Conservation (phyloP, 169 alveolate species). For the Besnoitia besnoiti region DNA sequence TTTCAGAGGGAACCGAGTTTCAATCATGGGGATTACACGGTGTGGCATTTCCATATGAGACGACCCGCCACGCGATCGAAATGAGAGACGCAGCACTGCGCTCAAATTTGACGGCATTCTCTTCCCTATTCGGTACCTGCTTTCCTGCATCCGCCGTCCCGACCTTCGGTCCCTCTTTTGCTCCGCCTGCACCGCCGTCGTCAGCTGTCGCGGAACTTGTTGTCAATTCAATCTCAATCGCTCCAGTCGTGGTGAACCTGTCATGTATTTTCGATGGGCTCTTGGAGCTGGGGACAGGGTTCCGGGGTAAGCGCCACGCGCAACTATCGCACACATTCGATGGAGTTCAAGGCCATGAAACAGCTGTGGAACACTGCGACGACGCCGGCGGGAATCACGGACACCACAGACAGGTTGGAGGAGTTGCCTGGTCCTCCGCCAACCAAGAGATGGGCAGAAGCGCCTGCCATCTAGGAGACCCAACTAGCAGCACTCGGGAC, state of each 20-base stretch:
- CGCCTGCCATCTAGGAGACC: background rate
- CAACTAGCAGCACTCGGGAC: background rate
- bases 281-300: background rate
- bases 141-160: background rate
- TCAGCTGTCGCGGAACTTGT: background rate
- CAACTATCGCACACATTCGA: too few species aligned
- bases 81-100: too few species aligned
- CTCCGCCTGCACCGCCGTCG: background rate
- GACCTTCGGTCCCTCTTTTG: background rate
- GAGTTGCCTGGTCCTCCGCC: background rate
- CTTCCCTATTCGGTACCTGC: background rate
- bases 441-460: background rate
- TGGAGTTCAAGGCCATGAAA: too few species aligned
- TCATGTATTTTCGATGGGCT: background rate
- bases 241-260: background rate
- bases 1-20: too few species aligned
- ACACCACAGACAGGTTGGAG: background rate
- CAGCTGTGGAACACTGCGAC: background rate
- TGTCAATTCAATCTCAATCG: background rate
- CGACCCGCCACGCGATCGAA: too few species aligned
- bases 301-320: background rate
- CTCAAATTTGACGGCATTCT: background rate
- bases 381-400: background rate
- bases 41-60: too few species aligned
- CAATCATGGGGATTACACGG: too few species aligned